Evolutionary conservation across 83 land plant genomes (phyloP).

Genomic region (Picea engelmannii): DNA sequence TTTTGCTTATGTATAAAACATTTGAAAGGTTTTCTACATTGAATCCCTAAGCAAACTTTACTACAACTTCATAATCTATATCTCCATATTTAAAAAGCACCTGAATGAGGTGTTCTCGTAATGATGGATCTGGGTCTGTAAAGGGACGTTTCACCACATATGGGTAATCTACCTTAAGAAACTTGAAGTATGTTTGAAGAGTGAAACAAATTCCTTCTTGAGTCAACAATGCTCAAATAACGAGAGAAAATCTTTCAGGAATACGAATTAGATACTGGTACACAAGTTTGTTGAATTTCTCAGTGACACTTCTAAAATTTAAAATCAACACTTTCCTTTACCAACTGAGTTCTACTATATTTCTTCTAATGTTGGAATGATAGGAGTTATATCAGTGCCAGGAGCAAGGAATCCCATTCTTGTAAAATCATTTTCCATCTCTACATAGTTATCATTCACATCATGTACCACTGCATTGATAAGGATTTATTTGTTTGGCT

Average conservation of each 20-base stretch:
- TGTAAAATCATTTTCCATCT: constrained; percentile 98
- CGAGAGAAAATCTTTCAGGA: constrained; percentile 96
- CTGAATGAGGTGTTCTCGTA: constrained; percentile 94
- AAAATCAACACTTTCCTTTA: constrained; percentile 90
- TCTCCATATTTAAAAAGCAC: constrained; percentile 15
- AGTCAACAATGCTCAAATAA: constrained; percentile 90
- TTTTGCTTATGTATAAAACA: too few relatives aligned
- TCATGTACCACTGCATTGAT: constrained; percentile 99
- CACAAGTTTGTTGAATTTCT: constrained; percentile 87
- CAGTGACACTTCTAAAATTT: constrained; percentile 95
- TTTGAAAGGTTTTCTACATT: too few relatives aligned
- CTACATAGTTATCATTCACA: constrained; percentile 95
- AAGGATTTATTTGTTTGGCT: constrained; percentile 87
- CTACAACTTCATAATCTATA: too few relatives aligned
- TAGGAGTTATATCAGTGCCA: constrained; percentile 94
- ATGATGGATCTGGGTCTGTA: constrained; percentile 95
- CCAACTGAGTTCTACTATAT: constrained; percentile 97
- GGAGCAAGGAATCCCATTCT: constrained; percentile 95
- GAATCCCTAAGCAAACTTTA: too few relatives aligned
- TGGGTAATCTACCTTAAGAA: constrained; percentile 99
- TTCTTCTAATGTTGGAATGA: constrained; percentile 93
- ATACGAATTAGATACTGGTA: constrained; percentile 96
- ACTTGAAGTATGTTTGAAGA: constrained; percentile 87
- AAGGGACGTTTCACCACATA: constrained; percentile 93
- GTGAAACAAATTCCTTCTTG: constrained; percentile 98